Evolutionary conservation across 768 basidiomycete species (phyloP).

Genomic region (Nidularia pulvinata): DNA sequence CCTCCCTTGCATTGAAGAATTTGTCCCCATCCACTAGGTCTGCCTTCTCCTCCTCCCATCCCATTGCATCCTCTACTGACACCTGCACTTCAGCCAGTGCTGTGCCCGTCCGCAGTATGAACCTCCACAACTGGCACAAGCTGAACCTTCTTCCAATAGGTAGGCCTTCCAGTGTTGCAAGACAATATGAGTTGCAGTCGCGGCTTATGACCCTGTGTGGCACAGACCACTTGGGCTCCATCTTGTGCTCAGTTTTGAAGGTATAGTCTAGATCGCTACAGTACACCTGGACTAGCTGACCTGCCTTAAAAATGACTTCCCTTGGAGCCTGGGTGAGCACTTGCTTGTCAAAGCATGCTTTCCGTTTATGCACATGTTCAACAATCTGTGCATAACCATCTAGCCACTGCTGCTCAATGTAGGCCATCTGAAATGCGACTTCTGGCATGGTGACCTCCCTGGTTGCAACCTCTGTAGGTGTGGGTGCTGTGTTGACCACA

Average conservation of each 20-base stretch:
- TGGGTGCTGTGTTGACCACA: conserved; percentile 12
- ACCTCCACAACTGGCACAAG: conserved; percentile 7
- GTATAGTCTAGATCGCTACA: conserved; percentile 18
- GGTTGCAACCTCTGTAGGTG: conserved; percentile 1
- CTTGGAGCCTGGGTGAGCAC: conserved; percentile 7
- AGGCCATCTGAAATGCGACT: conserved; percentile 16
- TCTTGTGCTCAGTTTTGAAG: conserved; percentile 20
- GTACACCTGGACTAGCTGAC: conserved; percentile 28
- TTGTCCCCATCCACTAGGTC: no score
- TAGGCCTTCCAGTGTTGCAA: not conserved
- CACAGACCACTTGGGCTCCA: conserved; percentile 25
- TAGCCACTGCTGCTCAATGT: conserved; percentile 21
- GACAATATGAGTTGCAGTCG: not conserved
- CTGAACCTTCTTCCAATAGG: not conserved
- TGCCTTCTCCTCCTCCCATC: no score
- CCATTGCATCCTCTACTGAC: not conserved
- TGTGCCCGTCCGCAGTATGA: not conserved
- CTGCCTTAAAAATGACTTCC: conserved; percentile 16
- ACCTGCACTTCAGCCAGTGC: not conserved
- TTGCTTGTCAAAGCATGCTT: conserved; percentile 19
- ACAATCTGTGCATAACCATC: conserved; percentile 21
- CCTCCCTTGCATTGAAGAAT: no score
- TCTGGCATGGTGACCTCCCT: not conserved
- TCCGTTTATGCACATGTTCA: conserved; percentile 15
- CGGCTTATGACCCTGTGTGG: conserved; percentile 10